Conservation (phyloP, 331 rosid genomes). For the Saraca asoca region DNA sequence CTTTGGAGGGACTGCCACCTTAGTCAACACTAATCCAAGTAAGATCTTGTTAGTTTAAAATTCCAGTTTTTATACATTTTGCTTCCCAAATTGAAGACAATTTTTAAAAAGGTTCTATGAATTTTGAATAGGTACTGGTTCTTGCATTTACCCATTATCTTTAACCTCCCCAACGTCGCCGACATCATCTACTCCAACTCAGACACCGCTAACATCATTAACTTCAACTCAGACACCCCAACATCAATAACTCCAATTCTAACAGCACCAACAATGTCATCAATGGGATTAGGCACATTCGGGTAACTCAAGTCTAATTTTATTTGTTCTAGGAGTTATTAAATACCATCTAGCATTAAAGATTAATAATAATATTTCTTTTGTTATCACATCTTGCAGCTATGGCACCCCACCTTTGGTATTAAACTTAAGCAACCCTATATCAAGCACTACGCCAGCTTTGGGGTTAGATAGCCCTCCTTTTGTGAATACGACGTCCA, state of each 20-base stretch:
- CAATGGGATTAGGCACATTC: slow-evolving; percentile 51
- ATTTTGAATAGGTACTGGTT: slow-evolving; percentile 63
- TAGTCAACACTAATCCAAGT: slow-evolving; percentile 79
- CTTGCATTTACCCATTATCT: slow-evolving; percentile 66
- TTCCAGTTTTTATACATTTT: background rate
- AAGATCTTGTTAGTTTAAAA: slow-evolving; percentile 32
- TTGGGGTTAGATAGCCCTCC: slow-evolving; percentile 65
- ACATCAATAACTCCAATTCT: slow-evolving; percentile 23
- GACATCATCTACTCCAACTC: slow-evolving; percentile 39
- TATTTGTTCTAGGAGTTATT: slow-evolving; percentile 21
- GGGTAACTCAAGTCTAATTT: background rate
- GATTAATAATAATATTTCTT: slow-evolving; percentile 34
- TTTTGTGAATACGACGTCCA: slow-evolving; percentile 38
- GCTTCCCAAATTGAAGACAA: slow-evolving; percentile 18
- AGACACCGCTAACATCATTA: slow-evolving; percentile 33
- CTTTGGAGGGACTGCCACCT: slow-evolving; percentile 78
- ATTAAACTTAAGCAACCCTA: slow-evolving; percentile 69
- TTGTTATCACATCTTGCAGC: slow-evolving; percentile 48
- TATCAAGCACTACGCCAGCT: slow-evolving; percentile 56
- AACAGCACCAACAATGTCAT: slow-evolving; percentile 30
- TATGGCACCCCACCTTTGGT: slow-evolving; percentile 57
- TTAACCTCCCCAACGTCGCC: slow-evolving; percentile 48
- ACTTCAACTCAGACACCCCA: no score
- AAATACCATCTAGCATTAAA: slow-evolving; percentile 22
- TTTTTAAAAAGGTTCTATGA: slow-evolving; percentile 2